Evolutionary conservation across 2,329 filamentous ascomycete genomes (phyloP), one percentile per base, ranked within the genome.

Genomic region (Botrytis squamosa): DNA sequence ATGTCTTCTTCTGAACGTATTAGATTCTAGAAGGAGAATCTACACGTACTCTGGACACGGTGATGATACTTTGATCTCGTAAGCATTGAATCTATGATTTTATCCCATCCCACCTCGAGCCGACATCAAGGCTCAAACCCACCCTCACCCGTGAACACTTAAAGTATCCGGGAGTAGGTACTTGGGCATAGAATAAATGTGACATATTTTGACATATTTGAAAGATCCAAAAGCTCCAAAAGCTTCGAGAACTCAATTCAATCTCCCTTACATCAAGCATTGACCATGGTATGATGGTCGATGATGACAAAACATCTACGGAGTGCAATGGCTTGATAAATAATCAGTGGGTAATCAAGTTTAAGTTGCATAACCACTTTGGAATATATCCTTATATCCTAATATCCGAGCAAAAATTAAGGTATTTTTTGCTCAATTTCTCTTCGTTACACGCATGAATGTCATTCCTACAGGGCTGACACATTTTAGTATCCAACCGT

Each of bases 391-490:
- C 44, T 36, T 20, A 67, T 52, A 40, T 67, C 33, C 44, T 55
- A 16, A 55, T n/a, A 55, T n/a, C 49, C 25, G 49, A n/a, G 10
- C 20, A n/a, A 67, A n/a, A 52, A 4, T 29, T 40, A 52, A 52
- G 60, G 60, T 2, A 42, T n/a, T 44, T 42, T n/a, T 64, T 20
- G 6, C n/a, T 29, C 25, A 44, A 18, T 42, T 40, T 63, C 38
- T 42, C 9, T 62, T 36, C n/a, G 29, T 36, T 52, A 14, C 29
- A 52, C 22, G 12, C 22, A n/a, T 67, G 25, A 67, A 40, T 36
- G n/a, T 18, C n/a, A 57, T 57, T 57, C 52, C 46, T 67, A 55
- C 65, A 67, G 46, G 65, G 65, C 65, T 67, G 65, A 67, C 7
- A 55, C n/a, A 67, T 52, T 36, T 38, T 63, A 57, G 52, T 42